A percentile compares a stretch with the other conserved stretches of the same genome.
These are phyloP conservation scores for Rhodotorula sp. DNA, from an alignment of 1,284 basidiomycete genomes.

Conservation along the genomic window DNA sequence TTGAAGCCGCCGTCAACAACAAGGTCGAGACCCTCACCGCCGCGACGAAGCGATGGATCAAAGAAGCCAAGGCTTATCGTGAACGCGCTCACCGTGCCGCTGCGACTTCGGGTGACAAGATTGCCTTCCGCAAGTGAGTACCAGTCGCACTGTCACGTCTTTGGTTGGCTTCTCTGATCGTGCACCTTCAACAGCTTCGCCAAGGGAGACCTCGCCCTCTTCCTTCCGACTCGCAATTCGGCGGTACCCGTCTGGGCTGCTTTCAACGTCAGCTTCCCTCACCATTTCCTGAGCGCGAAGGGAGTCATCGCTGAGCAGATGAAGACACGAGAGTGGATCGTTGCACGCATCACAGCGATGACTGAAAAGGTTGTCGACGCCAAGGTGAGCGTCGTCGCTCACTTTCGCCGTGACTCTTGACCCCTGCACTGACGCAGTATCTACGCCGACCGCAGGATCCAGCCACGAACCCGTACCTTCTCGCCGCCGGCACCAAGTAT, in stretches of 20 bases:
- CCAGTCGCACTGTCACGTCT: neutral
- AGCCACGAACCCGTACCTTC: conserved; percentile 34
- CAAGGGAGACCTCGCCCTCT: conserved; percentile 89
- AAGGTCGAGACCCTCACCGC: conserved; percentile 60
- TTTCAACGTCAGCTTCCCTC: conserved; percentile 86
- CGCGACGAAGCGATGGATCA: conserved; percentile 92
- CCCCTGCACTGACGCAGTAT: neutral
- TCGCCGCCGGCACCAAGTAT: conserved; percentile 36
- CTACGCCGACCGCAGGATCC: conserved; percentile 19
- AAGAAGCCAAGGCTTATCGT: conserved; percentile 88
- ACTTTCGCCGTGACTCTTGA: neutral
- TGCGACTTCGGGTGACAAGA: conserved; percentile 62
- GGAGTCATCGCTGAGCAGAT: conserved; percentile 75
- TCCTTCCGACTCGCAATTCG: conserved; percentile 90
- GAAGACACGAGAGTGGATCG: conserved; percentile 48
- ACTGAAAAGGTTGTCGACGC: conserved; percentile 47
- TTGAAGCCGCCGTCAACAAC: conserved; percentile 74
- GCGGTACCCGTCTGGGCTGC: conserved; percentile 94
- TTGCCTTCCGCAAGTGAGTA: conserved; percentile 73
- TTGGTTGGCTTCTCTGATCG: neutral
- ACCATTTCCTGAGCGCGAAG: conserved; percentile 89
- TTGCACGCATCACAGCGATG: conserved; percentile 50
- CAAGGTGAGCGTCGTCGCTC: conserved; percentile 17
- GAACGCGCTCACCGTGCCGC: conserved; percentile 67
- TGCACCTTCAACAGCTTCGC: conserved; percentile 57